Evolutionary conservation across 805 yeast genomes (phyloP).

Genomic region (Tetrapisispora pingtungensis): DNA sequence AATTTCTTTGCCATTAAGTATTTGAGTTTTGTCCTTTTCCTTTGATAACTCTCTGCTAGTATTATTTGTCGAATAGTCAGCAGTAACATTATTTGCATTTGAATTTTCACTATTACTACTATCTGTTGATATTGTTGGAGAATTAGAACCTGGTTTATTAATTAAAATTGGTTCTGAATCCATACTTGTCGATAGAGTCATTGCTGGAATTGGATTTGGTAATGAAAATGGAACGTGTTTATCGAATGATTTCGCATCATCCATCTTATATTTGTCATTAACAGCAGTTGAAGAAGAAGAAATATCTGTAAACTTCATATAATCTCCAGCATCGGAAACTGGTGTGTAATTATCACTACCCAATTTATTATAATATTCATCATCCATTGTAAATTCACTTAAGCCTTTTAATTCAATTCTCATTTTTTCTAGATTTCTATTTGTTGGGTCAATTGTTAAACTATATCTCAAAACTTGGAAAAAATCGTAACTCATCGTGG

Average conservation of each 20-base stretch:
- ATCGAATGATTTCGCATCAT: not conserved
- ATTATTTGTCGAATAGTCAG: not conserved
- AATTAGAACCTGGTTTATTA: not conserved
- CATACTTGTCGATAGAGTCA: not conserved
- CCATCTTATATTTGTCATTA: not conserved
- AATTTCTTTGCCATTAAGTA: too few relatives aligned
- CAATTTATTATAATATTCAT: slow-evolving; percentile 42
- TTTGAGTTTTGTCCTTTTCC: not conserved
- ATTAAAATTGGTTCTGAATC: slow-evolving; percentile 1
- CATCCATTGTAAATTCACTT: slow-evolving; percentile 73
- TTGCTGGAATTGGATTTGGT: slow-evolving; percentile 23
- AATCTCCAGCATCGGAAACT: slow-evolving; percentile 28
- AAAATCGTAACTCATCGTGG: slow-evolving; percentile 77
- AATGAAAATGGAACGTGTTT: slow-evolving; percentile 16
- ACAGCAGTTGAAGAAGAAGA: slow-evolving; percentile 17
- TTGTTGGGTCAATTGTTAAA: slow-evolving; percentile 76
- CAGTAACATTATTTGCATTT: not conserved
- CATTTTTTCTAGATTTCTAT: slow-evolving; percentile 59
- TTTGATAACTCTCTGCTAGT: slow-evolving; percentile 1
- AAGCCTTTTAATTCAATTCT: slow-evolving; percentile 49
- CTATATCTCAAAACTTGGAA: slow-evolving; percentile 73
- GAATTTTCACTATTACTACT: slow-evolving; percentile 2
- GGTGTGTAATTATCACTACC: slow-evolving; percentile 17
- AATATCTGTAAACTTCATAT: slow-evolving; percentile 20
- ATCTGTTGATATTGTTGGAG: not conserved